Percentiles rank a stretch among this genome's conserved stretches.
phyloP scores from a whole-genome alignment of 805 yeast species.

The Barnettozyma siamensis region DNA sequence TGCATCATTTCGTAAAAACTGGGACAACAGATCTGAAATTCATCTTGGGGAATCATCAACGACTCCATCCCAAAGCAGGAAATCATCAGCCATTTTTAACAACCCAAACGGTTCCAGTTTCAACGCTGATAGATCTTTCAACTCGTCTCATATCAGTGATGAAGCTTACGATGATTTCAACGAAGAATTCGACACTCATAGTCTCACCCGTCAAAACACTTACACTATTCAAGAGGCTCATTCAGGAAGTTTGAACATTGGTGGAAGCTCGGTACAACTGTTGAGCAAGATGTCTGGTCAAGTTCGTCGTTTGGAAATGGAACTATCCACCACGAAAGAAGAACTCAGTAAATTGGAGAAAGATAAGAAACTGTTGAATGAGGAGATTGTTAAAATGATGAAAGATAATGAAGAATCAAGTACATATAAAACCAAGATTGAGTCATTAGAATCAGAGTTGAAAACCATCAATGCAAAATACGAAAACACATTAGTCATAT shows the following conservation, averaged over 20 bases:
- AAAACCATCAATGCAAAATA: conserved; percentile 32
- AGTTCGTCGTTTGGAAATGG: conserved; percentile 76
- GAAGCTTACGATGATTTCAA: conserved; percentile 14
- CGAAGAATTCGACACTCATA: neutral
- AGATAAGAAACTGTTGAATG: conserved; percentile 63
- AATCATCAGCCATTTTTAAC: conserved; percentile 13
- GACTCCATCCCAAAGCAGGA: conserved; percentile 35
- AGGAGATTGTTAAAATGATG: conserved; percentile 57
- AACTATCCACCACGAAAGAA: conserved; percentile 57
- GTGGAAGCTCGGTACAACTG: conserved; percentile 48
- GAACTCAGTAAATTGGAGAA: conserved; percentile 46
- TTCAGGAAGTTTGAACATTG: conserved; percentile 14
- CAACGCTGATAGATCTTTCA: conserved; percentile 11
- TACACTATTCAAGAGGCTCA: conserved; percentile 8
- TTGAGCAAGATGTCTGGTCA: conserved; percentile 71
- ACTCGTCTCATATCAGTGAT: conserved; percentile 6
- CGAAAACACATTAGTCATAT: conserved; percentile 55
- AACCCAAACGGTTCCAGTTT: neutral
- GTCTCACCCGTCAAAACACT: neutral
- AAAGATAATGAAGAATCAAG: conserved; percentile 46
- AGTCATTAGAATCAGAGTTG: conserved; percentile 33
- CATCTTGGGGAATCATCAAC: conserved; percentile 43
- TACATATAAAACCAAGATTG: conserved; percentile 30
- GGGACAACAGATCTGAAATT: conserved; percentile 27
- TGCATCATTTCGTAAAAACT: conserved; percentile 16